Evolutionary conservation across 2,329 filamentous ascomycete genomes (phyloP), one percentile per base, ranked within the genome.

Genomic region (Byssochlamys sp.): DNA sequence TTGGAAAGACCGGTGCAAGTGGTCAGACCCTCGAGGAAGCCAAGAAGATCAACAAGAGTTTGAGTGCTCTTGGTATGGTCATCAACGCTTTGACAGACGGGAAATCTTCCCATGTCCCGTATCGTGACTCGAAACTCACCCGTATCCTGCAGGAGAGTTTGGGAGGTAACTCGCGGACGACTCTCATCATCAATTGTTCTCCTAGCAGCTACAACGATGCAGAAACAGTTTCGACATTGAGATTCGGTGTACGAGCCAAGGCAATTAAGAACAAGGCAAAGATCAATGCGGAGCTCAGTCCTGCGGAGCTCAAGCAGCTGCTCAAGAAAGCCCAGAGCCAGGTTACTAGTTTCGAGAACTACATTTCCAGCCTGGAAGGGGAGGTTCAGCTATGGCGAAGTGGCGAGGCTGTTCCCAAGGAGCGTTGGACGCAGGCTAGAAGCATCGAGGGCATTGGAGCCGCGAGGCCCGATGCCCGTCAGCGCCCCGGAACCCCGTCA

Each of bases 211-310:
- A 97, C 79, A 97, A 99, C 79, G 92, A 96, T 76, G 85, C 87
- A 56, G 94, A 99, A 78, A 97, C 94, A 0, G 77, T 97, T 53
- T 88, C 91, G 63, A 99, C 94, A 0, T 77, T 99, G 60, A 85
- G 91, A 52, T 99, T 97, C 71, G 94, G 94, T 79, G 95, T 94
- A 76, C 83, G 94, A 71, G 94, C 94, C 58, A 99, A 99, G 80
- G 89, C 90, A 0, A 99, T 99, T 80, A 96, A 97, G 87, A 97
- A 97, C 80, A 97, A 97, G 82, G 94, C 94, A 75, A 99, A 97
- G 87, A 88, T 99, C 82, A 99, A 99, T 71, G 91, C 92, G 52
- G 94, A 99, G 75, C 84, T 99, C 67, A 97, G 92, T 68, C 94
- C 94, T 52, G 85, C 91, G 11, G 94, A 99, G 75, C 85, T 99